Conservation (phyloP, 2,329 filamentous ascomycete species). For the Phyllosticta citriasiana region DNA sequence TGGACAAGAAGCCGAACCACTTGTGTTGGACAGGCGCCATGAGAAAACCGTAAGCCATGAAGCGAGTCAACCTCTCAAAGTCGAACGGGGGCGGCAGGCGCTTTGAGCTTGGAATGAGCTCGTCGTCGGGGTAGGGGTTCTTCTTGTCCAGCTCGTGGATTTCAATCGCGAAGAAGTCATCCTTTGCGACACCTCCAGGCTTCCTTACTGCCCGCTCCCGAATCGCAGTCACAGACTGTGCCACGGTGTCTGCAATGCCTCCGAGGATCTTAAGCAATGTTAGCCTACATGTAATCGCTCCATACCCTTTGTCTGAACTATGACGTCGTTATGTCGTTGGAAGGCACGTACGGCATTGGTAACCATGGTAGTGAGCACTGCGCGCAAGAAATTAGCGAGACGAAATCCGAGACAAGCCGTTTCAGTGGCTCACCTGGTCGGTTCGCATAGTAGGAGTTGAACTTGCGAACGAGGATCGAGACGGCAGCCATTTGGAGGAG, state of each 20-base stretch:
- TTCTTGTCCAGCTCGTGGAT: conserved; percentile 80
- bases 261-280: conserved; percentile 55
- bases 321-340: background rate
- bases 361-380: conserved; percentile 96
- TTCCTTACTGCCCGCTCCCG: conserved; percentile 58
- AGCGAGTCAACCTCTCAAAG: conserved; percentile 85
- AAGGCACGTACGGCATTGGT: conserved; percentile 70
- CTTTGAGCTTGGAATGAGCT: conserved; percentile 55
- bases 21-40: conserved; percentile 94
- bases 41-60: conserved; percentile 94
- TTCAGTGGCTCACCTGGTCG: conserved; percentile 56
- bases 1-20: conserved; percentile 84
- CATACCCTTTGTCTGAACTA: background rate
- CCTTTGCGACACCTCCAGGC: conserved; percentile 47
- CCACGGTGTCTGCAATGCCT: conserved; percentile 92
- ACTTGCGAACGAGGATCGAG: conserved; percentile 71
- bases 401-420: conserved; percentile 12
- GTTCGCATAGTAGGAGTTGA: conserved; percentile 88
- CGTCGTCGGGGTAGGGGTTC: conserved; percentile 54
- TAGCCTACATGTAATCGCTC: background rate
- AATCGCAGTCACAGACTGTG: conserved; percentile 82
- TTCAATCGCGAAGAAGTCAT: conserved; percentile 73
- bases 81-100: conserved; percentile 74
- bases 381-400: conserved; percentile 2
- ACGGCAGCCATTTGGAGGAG: conserved; percentile 82